Evolutionary conservation across 2,329 filamentous ascomycete genomes (phyloP).

Genomic region (Aspergillus pseudotamarii): DNA sequence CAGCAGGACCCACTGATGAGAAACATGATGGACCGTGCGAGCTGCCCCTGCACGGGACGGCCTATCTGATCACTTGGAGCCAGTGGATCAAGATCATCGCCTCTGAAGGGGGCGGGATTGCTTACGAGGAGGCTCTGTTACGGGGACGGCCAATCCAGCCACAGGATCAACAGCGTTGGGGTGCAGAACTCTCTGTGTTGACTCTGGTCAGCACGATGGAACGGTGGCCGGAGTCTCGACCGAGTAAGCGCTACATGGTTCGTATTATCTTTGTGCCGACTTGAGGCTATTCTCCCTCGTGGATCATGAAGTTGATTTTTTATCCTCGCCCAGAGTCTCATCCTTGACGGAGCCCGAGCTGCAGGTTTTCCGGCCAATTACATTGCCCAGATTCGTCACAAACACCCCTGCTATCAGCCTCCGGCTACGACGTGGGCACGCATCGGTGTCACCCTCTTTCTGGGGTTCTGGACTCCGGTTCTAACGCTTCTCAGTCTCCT

Average conservation of each 20-base stretch:
- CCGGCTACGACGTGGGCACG: background rate
- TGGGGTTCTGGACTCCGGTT: slow-evolving; percentile 4
- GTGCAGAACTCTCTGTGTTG: background rate
- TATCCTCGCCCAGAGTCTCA: background rate
- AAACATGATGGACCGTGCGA: slow-evolving; percentile 4
- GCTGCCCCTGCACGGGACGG: background rate
- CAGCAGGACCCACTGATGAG: background rate
- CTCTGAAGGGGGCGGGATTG: too few species aligned
- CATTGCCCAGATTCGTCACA: slow-evolving; percentile 1
- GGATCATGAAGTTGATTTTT: too few species aligned
- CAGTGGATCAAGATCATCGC: slow-evolving; percentile 2
- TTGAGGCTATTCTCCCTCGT: background rate
- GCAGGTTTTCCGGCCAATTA: background rate
- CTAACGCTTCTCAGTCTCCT: slow-evolving; percentile 3
- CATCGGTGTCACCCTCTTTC: slow-evolving; percentile 3
- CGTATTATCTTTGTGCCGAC: background rate
- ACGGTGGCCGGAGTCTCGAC: slow-evolving; percentile 2
- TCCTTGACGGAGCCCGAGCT: slow-evolving; percentile 3
- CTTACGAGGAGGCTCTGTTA: too few species aligned
- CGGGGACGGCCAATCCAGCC: background rate
- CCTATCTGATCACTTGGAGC: slow-evolving; percentile 3
- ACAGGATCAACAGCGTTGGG: slow-evolving; percentile 4
- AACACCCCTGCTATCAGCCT: slow-evolving; percentile 4
- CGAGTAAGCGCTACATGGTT: slow-evolving; percentile 4
- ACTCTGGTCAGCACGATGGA: slow-evolving; percentile 3